Percentiles rank a stretch among this genome's conserved stretches.
These are phyloP conservation scores for Drechmeria coniospora DNA, from an alignment of 2,329 filamentous ascomycete genomes.

Conservation along the genomic window DNA sequence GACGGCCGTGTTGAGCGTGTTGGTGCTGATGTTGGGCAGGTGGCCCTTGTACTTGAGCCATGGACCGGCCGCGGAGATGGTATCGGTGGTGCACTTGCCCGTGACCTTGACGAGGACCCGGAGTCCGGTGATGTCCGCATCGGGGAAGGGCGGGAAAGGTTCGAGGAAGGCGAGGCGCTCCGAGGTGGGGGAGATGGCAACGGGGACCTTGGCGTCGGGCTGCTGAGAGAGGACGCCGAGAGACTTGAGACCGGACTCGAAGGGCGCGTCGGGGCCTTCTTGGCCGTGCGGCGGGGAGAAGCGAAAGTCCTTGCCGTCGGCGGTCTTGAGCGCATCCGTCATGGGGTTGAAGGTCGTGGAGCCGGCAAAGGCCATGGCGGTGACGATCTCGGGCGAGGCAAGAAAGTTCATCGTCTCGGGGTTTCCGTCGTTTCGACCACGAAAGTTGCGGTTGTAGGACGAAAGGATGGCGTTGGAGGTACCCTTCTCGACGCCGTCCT, in stretches of 20 bases:
- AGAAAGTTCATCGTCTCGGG: constrained; percentile 97
- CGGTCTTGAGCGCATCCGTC: constrained; percentile 68
- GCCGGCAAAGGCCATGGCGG: constrained; percentile 86
- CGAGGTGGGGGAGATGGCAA: constrained; percentile 76
- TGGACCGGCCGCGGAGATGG: constrained; percentile 89
- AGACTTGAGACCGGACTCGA: constrained; percentile 60
- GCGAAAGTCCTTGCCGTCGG: constrained; percentile 67
- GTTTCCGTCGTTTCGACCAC: constrained; percentile 92
- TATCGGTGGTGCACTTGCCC: constrained; percentile 97
- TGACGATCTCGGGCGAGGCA: constrained; percentile 90
- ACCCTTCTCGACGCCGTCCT: constrained; percentile 70
- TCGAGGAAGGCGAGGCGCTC: constrained; percentile 81
- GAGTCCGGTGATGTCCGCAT: constrained; percentile 57
- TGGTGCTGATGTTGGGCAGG: constrained; percentile 91
- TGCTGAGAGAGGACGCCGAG: constrained; percentile 59
- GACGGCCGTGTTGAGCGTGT: constrained; percentile 89
- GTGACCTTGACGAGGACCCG: constrained; percentile 90
- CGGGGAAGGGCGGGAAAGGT: constrained; percentile 74
- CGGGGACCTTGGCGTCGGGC: constrained; percentile 53
- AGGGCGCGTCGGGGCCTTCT: constrained; percentile 46
- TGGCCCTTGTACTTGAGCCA: constrained; percentile 99
- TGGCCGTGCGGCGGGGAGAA: constrained; percentile 67
- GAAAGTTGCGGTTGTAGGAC: constrained; percentile 98
- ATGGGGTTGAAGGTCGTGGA: constrained; percentile 92
- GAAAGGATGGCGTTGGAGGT: constrained; percentile 88